A percentile compares a stretch with the other conserved stretches of the same genome.
These are phyloP conservation scores for Tephrocybe sp. DNA, from an alignment of 768 basidiomycete species.

Conservation along the genomic window DNA sequence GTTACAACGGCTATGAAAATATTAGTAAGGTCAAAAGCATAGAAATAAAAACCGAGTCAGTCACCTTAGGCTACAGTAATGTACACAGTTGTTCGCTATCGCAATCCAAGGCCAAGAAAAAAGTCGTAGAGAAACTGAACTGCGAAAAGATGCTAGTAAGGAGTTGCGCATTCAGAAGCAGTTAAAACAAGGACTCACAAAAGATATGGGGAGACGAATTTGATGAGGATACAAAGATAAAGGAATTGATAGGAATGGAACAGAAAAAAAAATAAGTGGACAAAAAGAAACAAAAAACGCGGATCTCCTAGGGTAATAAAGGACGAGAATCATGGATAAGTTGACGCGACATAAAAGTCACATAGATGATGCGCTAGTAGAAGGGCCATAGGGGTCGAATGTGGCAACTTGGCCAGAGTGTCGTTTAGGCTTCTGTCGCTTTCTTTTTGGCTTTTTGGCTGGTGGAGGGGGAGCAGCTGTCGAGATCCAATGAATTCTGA, in stretches of 20 bases:
- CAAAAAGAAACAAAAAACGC: too few relatives aligned
- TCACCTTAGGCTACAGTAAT: conserved; percentile 1
- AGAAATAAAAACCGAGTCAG: background rate
- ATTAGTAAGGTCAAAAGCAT: background rate
- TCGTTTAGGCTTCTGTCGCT: conserved; percentile 2
- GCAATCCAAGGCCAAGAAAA: background rate
- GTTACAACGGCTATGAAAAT: background rate
- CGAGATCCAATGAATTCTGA: background rate
- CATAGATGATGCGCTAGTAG: conserved; percentile 12
- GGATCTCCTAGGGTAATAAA: background rate
- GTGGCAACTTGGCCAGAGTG: background rate
- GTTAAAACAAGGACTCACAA: too few relatives aligned
- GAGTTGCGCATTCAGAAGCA: too few relatives aligned
- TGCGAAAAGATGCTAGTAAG: too few relatives aligned
- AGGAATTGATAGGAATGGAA: background rate
- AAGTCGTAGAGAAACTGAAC: background rate
- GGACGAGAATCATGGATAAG: background rate
- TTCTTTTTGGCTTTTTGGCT: conserved; percentile 9
- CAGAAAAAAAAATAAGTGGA: background rate
- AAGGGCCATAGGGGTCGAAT: conserved; percentile 16
- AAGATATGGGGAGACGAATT: background rate
- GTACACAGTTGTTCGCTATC: background rate
- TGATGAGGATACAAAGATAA: background rate
- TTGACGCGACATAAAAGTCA: background rate
- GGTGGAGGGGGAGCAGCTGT: background rate